These are phyloP conservation scores for Sporothrix brasiliensis DNA, from an alignment of 2,329 filamentous ascomycete species.

Conservation along the genomic window DNA sequence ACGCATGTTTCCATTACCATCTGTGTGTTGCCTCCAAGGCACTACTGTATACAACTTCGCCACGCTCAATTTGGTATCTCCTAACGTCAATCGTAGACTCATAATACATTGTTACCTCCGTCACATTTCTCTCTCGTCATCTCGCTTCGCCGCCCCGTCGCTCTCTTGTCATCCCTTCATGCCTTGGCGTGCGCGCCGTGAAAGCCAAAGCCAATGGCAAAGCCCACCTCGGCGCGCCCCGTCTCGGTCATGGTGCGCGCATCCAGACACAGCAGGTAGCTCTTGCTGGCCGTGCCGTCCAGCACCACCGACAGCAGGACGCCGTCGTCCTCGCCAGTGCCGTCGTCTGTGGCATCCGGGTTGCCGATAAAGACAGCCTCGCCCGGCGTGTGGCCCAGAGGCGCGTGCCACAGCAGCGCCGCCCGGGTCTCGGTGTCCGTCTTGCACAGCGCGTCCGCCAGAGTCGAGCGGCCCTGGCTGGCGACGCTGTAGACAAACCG, in stretches of 20 bases:
- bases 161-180: too few relatives aligned
- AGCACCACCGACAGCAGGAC: slow-evolving; percentile 65
- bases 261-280: slow-evolving; percentile 68
- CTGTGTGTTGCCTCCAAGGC: too few relatives aligned
- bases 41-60: too few relatives aligned
- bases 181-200: slow-evolving; percentile 57
- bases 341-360: slow-evolving; percentile 48
- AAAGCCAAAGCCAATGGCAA: slow-evolving; percentile 65
- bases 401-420: slow-evolving; percentile 56
- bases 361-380: slow-evolving; percentile 68
- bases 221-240: slow-evolving; percentile 64
- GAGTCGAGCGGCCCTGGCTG: slow-evolving; percentile 60
- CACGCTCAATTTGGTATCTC: not conserved
- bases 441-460: slow-evolving; percentile 67
- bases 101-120: not conserved
- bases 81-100: not conserved
- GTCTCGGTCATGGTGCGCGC: slow-evolving; percentile 65
- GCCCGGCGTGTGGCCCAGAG: slow-evolving; percentile 64
- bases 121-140: too few relatives aligned
- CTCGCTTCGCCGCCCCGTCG: too few relatives aligned
- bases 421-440: slow-evolving; percentile 61
- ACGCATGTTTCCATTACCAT: too few relatives aligned
- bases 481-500: slow-evolving; percentile 64
- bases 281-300: slow-evolving; percentile 60
- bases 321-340: slow-evolving; percentile 61